Evolutionary conservation across 208 protist genomes (phyloP), one percentile per base, ranked within the genome.

Genomic region (Leishmania lainsoni): DNA sequence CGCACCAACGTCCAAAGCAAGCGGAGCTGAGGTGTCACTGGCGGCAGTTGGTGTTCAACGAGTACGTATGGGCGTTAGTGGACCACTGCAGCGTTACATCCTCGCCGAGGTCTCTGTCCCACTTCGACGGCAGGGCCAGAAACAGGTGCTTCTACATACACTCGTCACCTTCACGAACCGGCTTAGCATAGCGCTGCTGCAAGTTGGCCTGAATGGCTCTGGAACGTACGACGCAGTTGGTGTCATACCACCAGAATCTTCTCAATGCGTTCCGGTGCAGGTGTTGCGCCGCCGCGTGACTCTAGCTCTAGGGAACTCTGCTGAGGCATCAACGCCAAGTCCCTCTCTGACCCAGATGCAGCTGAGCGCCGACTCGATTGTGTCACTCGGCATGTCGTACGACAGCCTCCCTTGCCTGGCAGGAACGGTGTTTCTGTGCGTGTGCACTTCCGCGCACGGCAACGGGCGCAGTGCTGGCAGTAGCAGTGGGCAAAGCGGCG

Each of bases 321-420:
- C 66, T 1, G 48, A 22, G 5, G 20, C 20, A 3, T 26, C 52
- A 20, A 5, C 56, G 45, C 14, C 58, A 20, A 58, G 16, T 39
- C 45, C 59, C 16, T 8, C 59, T 26, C 14, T 14, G 70, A 10
- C 48, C 9, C 52, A 52, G 42, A 48, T 65, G 29, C 5, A 17
- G 35, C 39, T 81, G n/a, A 4, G 66, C 17, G 75, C 69, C 6
- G 72, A 78, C 22, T 35, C 71, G 5, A 61, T 81, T 0, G 54
- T 86, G 81, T 63, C 86, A 10, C 80, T 94, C 8, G 93, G 93
- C 54, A 78, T 94, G n/a, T 84, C 83, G 32, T 94, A 93, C 71
- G 90, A 94, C 75, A 85, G 80, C 52, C 78, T 96, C 20, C 89
- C 91, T 0, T 81, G 84, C 49, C 76, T 94, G 6, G 77, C 86